Percentiles rank a stretch among this genome's conserved stretches.
phyloP scores from a whole-genome alignment of 2,329 filamentous ascomycete genomes.

The Neofusicoccum sp. region DNA sequence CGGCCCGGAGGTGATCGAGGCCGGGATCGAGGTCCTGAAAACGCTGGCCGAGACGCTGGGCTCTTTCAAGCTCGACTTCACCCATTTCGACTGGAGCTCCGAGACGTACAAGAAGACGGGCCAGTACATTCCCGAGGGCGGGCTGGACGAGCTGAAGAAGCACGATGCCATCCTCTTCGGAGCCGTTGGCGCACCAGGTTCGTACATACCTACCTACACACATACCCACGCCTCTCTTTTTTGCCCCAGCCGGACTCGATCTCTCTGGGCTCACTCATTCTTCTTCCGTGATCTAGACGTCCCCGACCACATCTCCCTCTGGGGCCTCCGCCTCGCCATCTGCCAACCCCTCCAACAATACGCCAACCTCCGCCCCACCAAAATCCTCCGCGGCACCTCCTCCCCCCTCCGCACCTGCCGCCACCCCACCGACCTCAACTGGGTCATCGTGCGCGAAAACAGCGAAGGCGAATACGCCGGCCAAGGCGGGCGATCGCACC shows the following conservation, averaged over 20 bases:
- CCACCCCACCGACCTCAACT: slow-evolving; percentile 61
- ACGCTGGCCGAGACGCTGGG: slow-evolving; percentile 55
- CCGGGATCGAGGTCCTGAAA: slow-evolving; percentile 64
- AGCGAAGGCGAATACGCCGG: slow-evolving; percentile 69
- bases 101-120: slow-evolving; percentile 67
- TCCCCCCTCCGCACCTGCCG: slow-evolving; percentile 58
- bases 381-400: slow-evolving; percentile 62
- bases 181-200: slow-evolving; percentile 65
- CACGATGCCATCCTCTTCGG: slow-evolving; percentile 71
- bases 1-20: slow-evolving; percentile 67
- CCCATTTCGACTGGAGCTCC: slow-evolving; percentile 68
- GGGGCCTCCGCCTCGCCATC: slow-evolving; percentile 59
- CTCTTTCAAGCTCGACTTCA: slow-evolving; percentile 63
- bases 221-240: no score
- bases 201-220: no score
- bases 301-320: slow-evolving; percentile 60
- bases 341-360: slow-evolving; percentile 60
- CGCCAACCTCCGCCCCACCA: slow-evolving; percentile 61
- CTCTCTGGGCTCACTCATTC: no score
- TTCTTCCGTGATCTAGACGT: no score
- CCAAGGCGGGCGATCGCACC: slow-evolving; percentile 64
- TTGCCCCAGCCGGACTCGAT: neutral
- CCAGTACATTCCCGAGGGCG: slow-evolving; percentile 65
- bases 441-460: slow-evolving; percentile 69
- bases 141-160: slow-evolving; percentile 57